Percentiles rank a stretch among this genome's conserved stretches.
phyloP scores from a whole-genome alignment of 2,329 filamentous ascomycete species.

The Cladophialophora immunda region DNA sequence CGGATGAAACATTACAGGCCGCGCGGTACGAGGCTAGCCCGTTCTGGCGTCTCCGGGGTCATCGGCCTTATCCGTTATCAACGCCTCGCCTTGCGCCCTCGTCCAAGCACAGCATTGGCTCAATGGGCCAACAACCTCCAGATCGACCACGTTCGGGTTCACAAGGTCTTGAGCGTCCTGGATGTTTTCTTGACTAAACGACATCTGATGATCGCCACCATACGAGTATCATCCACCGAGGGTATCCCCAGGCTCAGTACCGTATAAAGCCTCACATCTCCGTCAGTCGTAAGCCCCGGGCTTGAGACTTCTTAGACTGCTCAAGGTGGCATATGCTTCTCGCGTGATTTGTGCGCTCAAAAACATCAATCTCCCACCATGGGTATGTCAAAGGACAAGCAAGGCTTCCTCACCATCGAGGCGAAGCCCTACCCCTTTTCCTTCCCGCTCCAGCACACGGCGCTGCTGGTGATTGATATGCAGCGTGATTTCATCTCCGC shows the following conservation, averaged over 20 bases:
- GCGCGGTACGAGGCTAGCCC: slow-evolving; percentile 20
- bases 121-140: not conserved
- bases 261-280: slow-evolving; percentile 24
- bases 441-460: slow-evolving; percentile 57
- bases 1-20: slow-evolving; percentile 26
- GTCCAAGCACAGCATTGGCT: slow-evolving; percentile 5
- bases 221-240: not conserved
- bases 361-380: slow-evolving; percentile 9
- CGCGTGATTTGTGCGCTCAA: not conserved
- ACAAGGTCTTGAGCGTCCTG: slow-evolving; percentile 6
- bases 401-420: slow-evolving; percentile 89
- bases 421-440: slow-evolving; percentile 59
- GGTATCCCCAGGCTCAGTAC: not conserved
- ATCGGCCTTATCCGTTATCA: slow-evolving; percentile 29
- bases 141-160: not conserved
- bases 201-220: slow-evolving; percentile 7
- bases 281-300: slow-evolving; percentile 3
- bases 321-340: not conserved
- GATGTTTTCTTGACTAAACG: slow-evolving; percentile 27
- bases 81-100: not conserved
- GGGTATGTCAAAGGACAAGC: slow-evolving; percentile 43
- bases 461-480: slow-evolving; percentile 62
- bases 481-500: slow-evolving; percentile 61
- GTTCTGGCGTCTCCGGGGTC: not conserved
- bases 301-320: not conserved